phyloP scores from a whole-genome alignment of 2,329 filamentous ascomycete species.

The Claviceps africana region DNA sequence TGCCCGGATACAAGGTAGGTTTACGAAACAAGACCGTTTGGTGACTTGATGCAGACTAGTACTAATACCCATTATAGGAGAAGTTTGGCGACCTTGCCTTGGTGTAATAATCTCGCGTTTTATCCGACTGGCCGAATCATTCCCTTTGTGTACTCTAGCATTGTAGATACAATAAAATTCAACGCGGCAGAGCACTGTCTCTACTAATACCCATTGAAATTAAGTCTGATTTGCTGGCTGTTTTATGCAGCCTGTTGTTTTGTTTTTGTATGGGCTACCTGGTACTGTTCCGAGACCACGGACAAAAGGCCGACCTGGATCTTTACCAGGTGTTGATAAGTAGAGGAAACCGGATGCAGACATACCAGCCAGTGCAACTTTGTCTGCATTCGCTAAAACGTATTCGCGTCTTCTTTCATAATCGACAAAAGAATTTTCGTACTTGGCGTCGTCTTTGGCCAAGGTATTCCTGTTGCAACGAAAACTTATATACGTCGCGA shows the following conservation, averaged over 20 bases:
- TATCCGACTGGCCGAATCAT: slow-evolving; percentile 24
- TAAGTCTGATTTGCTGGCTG: neutral
- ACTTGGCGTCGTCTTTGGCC: neutral
- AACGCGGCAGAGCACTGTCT: slow-evolving; percentile 18
- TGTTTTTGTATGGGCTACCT: neutral
- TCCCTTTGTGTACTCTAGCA: slow-evolving; percentile 53
- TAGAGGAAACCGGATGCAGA: neutral
- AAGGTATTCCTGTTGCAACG: neutral
- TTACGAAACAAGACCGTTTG: neutral
- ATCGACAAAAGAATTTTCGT: neutral
- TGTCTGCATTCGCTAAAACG: too few species aligned
- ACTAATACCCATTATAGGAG: slow-evolving; percentile 55
- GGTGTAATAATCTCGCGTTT: slow-evolving; percentile 49
- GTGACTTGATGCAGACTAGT: neutral
- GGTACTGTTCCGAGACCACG: neutral
- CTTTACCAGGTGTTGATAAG: neutral
- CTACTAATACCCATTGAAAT: slow-evolving; percentile 17
- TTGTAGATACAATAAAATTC: slow-evolving; percentile 47
- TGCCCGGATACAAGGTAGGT: slow-evolving; percentile 95
- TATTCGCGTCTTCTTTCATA: neutral
- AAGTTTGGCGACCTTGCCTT: slow-evolving; percentile 96
- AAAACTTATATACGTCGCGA: neutral
- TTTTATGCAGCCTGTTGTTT: neutral
- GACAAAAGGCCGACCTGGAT: neutral
- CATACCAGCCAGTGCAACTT: neutral